phyloP scores from a whole-genome alignment of 2,329 filamentous ascomycete species.

The Alternaria ventricosa region DNA sequence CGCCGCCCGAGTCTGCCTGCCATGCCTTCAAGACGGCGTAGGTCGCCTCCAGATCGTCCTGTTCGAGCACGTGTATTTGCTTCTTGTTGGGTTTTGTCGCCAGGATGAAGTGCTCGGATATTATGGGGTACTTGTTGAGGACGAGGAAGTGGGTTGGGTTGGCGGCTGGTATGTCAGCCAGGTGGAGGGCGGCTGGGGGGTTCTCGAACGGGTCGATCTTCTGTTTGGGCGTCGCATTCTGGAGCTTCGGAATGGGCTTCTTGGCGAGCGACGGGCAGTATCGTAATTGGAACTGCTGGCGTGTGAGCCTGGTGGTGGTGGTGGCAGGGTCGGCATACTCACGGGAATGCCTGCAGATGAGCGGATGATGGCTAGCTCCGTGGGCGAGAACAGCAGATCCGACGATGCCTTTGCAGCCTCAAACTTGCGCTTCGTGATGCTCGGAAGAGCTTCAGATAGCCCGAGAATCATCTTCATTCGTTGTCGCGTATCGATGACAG shows the following conservation, averaged over 20 bases:
- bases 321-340: slow-evolving; percentile 20
- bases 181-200: slow-evolving; percentile 61
- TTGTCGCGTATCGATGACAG: background rate
- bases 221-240: slow-evolving; percentile 32
- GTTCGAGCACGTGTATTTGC: slow-evolving; percentile 70
- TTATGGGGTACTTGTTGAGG: slow-evolving; percentile 77
- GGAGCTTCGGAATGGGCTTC: slow-evolving; percentile 63
- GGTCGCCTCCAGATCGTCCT: slow-evolving; percentile 66
- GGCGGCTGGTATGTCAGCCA: slow-evolving; percentile 56
- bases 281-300: slow-evolving; percentile 71
- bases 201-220: slow-evolving; percentile 68
- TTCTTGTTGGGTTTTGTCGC: slow-evolving; percentile 67
- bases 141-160: slow-evolving; percentile 66
- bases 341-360: slow-evolving; percentile 48
- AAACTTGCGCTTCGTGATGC: slow-evolving; percentile 49
- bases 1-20: slow-evolving; percentile 31
- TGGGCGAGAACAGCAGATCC: slow-evolving; percentile 49
- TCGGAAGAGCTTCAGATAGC: slow-evolving; percentile 44
- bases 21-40: slow-evolving; percentile 68
- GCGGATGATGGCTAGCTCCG: slow-evolving; percentile 48
- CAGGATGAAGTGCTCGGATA: slow-evolving; percentile 74
- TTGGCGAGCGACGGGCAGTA: slow-evolving; percentile 72
- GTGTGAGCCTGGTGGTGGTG: slow-evolving; percentile 18
- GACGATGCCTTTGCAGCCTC: slow-evolving; percentile 42
- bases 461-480: slow-evolving; percentile 38